These are phyloP conservation scores for Trichocladium antarcticum DNA, from an alignment of 495 filamentous ascomycete genomes.

Conservation along the genomic window DNA sequence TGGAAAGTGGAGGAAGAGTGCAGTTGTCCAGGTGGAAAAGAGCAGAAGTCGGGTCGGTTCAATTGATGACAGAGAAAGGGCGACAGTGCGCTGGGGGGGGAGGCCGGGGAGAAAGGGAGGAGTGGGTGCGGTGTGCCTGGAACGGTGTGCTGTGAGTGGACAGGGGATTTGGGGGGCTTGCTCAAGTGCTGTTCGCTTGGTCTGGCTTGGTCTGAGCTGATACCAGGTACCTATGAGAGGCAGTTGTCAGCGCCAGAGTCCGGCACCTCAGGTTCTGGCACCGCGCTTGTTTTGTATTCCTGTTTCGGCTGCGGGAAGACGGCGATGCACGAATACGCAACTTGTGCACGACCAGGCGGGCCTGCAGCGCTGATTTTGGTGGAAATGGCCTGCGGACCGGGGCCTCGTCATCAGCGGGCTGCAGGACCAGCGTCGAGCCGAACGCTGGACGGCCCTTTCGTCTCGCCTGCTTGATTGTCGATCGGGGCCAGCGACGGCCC, in stretches of 20 bases:
- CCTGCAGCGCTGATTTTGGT: background rate
- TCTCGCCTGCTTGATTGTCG: background rate
- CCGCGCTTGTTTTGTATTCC: background rate
- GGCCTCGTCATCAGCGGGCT: conserved; percentile 6
- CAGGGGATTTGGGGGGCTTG: conserved; percentile 16
- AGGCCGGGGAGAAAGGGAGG: conserved; percentile 37
- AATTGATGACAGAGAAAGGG: conserved; percentile 26
- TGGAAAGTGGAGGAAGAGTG: conserved; percentile 17
- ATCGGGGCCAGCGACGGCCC: background rate
- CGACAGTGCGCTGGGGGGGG: conserved; percentile 32
- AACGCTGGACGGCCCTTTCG: background rate
- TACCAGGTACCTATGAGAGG: too few relatives aligned
- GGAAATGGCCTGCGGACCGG: too few relatives aligned
- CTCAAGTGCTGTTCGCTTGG: conserved; percentile 17
- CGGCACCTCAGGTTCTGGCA: background rate
- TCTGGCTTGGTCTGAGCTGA: conserved; percentile 20
- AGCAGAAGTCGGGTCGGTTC: conserved; percentile 23
- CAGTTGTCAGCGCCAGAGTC: conserved; percentile 5
- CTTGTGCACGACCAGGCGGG: background rate
- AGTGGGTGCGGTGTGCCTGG: conserved; percentile 6
- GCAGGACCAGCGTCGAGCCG: background rate
- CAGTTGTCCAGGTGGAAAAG: conserved; percentile 16
- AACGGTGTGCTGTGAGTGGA: conserved; percentile 22
- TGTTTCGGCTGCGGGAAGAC: too few relatives aligned
- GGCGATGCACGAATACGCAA: too few relatives aligned